Evolutionary conservation across 2,329 filamentous ascomycete species (phyloP).

Genomic region (Penicillium sp.): DNA sequence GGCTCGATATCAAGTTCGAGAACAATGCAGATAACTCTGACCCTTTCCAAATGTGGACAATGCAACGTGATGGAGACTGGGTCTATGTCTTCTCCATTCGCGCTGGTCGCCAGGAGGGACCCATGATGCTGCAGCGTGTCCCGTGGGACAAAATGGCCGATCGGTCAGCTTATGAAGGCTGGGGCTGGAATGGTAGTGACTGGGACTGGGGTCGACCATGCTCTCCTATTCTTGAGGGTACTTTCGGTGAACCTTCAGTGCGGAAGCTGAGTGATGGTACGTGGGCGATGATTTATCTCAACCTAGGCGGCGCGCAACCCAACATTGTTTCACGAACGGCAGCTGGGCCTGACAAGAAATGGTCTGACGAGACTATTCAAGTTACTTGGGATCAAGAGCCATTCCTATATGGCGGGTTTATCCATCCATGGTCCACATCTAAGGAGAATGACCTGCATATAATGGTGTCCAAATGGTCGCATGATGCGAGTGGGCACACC

Average conservation of each 20-base stretch:
- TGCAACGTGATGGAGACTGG: conserved; percentile 14
- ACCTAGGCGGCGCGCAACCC: background rate
- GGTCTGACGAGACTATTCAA: conserved; percentile 12
- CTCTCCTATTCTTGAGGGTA: conserved; percentile 11
- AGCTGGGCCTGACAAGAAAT: conserved; percentile 3
- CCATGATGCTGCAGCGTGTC: conserved; percentile 15
- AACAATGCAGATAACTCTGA: conserved; percentile 10
- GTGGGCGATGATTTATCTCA: conserved; percentile 13
- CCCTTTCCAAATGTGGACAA: conserved; percentile 15
- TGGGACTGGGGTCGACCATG: conserved; percentile 9
- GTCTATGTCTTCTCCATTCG: conserved; percentile 14
- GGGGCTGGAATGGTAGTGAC: conserved; percentile 12
- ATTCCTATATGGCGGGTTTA: conserved; percentile 16
- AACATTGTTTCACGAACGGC: conserved; percentile 13
- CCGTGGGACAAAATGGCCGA: conserved; percentile 12
- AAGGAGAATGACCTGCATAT: conserved; percentile 14
- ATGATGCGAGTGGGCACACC: conserved; percentile 1
- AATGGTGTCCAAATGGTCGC: conserved; percentile 17
- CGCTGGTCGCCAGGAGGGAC: conserved; percentile 10
- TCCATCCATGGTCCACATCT: conserved; percentile 18
- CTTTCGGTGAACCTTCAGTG: conserved; percentile 12
- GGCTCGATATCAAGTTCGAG: conserved; percentile 5
- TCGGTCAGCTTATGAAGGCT: conserved; percentile 7
- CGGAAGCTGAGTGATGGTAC: conserved; percentile 13
- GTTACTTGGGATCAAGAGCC: conserved; percentile 13